Evolutionary conservation across 2,329 filamentous ascomycete genomes (phyloP).

Genomic region (Curvularia spicifera): DNA sequence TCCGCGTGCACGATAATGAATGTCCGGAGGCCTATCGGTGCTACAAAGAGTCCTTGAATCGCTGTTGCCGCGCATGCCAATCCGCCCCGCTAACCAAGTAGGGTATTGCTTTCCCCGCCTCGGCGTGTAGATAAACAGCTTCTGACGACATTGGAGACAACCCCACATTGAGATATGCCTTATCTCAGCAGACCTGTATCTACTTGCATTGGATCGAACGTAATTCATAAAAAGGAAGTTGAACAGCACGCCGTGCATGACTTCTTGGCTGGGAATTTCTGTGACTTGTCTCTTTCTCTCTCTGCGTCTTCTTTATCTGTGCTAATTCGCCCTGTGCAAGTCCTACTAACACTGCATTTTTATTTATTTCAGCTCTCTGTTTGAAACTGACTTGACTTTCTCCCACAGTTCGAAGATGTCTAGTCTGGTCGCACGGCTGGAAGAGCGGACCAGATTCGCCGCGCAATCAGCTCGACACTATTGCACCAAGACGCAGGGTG

Average conservation of each 20-base stretch:
- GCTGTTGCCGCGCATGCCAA: constrained; percentile 14
- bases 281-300: not conserved
- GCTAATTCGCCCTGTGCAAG: not conserved
- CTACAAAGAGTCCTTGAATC: constrained; percentile 8
- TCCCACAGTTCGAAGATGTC: constrained; percentile 13
- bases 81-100: constrained; percentile 24
- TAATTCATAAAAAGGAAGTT: constrained; percentile 14
- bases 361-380: not conserved
- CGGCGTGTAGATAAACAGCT: constrained; percentile 11
- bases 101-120: constrained; percentile 32
- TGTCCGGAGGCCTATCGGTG: not conserved
- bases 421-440: constrained; percentile 14
- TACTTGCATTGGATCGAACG: not conserved
- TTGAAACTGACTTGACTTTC: not conserved
- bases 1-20: not conserved
- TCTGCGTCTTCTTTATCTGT: not conserved
- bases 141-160: constrained; percentile 23
- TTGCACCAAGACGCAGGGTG: constrained; percentile 19
- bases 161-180: constrained; percentile 25
- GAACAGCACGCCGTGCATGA: constrained; percentile 15
- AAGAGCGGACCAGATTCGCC: constrained; percentile 25
- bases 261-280: not conserved
- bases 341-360: not conserved
- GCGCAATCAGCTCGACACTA: constrained; percentile 27
- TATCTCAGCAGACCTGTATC: constrained; percentile 20